A percentile compares a stretch with the other conserved stretches of the same genome.
Conservation (phyloP, 805 yeast genomes). For the Lipomyces anomalus region DNA sequence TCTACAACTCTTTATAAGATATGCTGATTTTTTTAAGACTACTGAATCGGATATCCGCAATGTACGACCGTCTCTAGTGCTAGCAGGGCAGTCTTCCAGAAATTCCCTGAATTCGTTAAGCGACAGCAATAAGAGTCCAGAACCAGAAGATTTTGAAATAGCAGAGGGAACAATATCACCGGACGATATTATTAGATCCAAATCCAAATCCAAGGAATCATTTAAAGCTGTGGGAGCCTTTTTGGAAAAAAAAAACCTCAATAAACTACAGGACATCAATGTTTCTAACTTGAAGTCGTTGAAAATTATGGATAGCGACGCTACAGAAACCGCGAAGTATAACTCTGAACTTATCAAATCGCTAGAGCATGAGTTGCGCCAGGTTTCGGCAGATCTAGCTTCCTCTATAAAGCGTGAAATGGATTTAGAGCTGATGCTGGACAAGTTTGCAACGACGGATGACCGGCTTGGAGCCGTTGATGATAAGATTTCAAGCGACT, state of each 20-base stretch:
- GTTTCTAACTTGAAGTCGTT: not conserved
- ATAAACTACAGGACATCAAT: not conserved
- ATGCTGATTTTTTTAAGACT: no score
- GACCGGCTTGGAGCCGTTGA: conserved; percentile 2
- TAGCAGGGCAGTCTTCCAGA: no score
- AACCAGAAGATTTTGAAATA: no score
- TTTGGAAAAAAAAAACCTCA: not conserved
- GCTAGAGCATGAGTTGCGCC: conserved; percentile 16
- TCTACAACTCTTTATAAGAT: no score
- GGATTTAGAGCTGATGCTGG: conserved; percentile 20
- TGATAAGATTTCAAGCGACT: not conserved
- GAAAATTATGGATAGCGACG: not conserved
- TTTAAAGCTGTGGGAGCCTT: not conserved
- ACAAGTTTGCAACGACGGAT: conserved; percentile 16
- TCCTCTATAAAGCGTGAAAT: conserved; percentile 22
- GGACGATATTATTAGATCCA: no score
- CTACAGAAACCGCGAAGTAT: conserved; percentile 3
- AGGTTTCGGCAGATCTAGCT: conserved; percentile 22
- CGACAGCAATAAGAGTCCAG: no score
- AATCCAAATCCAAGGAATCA: no score
- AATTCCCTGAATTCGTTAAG: no score
- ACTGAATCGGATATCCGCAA: no score
- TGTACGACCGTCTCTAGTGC: no score
- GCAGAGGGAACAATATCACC: no score
- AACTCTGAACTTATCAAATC: conserved; percentile 13